phyloP scores from a whole-genome alignment of 2,329 filamentous ascomycete genomes.

The Fusarium robinianum region DNA sequence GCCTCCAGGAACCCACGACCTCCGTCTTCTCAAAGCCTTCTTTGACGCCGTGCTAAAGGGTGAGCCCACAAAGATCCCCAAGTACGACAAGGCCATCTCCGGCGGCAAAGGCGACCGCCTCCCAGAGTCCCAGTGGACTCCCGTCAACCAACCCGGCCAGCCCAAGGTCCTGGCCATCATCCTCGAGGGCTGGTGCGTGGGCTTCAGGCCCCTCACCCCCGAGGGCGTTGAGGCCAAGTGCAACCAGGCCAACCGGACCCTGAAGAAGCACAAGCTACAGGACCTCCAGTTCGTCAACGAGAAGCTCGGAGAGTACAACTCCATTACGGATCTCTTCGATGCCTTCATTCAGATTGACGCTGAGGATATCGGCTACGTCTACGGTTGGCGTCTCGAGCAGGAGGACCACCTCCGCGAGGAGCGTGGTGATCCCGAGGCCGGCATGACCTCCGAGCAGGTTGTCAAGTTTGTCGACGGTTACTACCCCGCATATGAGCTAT shows the following conservation, averaged over 20 bases:
- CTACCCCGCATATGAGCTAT: conserved; percentile 75
- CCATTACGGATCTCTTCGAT: conserved; percentile 54
- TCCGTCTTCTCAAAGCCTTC: conserved; percentile 64
- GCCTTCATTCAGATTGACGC: conserved; percentile 69
- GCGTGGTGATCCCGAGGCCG: conserved; percentile 61
- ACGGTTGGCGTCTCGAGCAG: conserved; percentile 82
- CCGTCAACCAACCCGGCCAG: conserved; percentile 57
- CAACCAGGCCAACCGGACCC: conserved; percentile 55
- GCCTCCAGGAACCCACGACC: conserved; percentile 68
- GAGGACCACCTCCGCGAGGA: conserved; percentile 69
- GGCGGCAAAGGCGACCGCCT: conserved; percentile 76
- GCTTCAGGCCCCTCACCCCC: conserved; percentile 68
- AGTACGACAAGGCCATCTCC: conserved; percentile 83
- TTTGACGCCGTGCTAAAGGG: conserved; percentile 62
- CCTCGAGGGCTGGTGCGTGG: conserved; percentile 90
- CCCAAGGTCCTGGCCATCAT: conserved; percentile 67
- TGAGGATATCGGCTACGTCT: conserved; percentile 74
- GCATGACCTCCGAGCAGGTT: conserved; percentile 84
- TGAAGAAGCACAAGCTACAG: conserved; percentile 52
- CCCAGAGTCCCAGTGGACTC: conserved; percentile 64
- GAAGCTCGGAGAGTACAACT: conserved; percentile 52
- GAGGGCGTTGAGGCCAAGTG: conserved; percentile 57
- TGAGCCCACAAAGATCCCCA: conserved; percentile 63
- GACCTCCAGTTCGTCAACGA: conserved; percentile 58
- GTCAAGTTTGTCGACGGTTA: conserved; percentile 71